These are phyloP conservation scores for Didymella pomorum DNA, from an alignment of 2,329 filamentous ascomycete species.

Conservation along the genomic window DNA sequence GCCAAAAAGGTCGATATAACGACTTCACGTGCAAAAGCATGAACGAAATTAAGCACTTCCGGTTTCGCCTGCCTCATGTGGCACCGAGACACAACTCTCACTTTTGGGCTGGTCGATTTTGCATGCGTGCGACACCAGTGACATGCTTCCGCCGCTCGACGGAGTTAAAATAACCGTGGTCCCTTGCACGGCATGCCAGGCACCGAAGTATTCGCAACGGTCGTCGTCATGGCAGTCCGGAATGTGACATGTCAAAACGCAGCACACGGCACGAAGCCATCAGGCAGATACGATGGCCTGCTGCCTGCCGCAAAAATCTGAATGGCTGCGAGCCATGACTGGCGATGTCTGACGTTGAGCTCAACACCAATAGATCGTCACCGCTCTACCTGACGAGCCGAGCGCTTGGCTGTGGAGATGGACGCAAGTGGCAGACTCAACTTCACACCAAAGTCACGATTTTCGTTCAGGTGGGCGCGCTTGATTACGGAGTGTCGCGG, in stretches of 20 bases:
- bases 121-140: constrained; percentile 13
- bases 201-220: constrained; percentile 9
- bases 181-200: constrained; percentile 18
- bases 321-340: constrained; percentile 16
- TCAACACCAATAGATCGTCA: constrained; percentile 17
- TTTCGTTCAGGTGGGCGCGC: constrained; percentile 22
- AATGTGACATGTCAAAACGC: constrained; percentile 17
- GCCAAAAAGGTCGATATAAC: constrained; percentile 11
- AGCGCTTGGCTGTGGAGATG: constrained; percentile 25
- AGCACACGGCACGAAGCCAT: constrained; percentile 9
- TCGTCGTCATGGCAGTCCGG: constrained; percentile 11
- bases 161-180: neutral
- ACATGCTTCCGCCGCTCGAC: constrained; percentile 8
- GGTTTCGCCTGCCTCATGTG: constrained; percentile 12
- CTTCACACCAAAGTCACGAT: constrained; percentile 14
- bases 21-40: constrained; percentile 19
- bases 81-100: constrained; percentile 16
- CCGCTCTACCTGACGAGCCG: constrained; percentile 9
- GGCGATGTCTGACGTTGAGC: constrained; percentile 20
- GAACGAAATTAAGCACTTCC: constrained; percentile 13
- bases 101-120: neutral
- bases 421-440: constrained; percentile 23
- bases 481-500: constrained; percentile 33
- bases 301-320: constrained; percentile 6
- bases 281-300: constrained; percentile 8